Evolutionary conservation across 192 early-diverging fungal species (phyloP).

Genomic region (Coemansia sp.): DNA sequence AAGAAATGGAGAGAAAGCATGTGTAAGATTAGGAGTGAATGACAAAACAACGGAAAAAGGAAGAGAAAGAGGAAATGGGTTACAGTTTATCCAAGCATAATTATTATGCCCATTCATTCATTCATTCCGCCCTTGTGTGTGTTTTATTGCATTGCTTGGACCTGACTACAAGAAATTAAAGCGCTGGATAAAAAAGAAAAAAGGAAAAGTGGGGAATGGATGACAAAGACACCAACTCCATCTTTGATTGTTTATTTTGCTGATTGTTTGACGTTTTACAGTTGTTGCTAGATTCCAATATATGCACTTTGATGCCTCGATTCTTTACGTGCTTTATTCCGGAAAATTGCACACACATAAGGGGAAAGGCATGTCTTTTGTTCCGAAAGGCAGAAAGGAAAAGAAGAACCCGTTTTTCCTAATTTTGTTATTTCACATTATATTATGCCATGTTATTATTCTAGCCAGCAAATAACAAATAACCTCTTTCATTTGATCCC

Average conservation of each 20-base stretch:
- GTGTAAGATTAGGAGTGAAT: not conserved
- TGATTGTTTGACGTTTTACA: no score
- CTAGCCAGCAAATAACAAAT: no score
- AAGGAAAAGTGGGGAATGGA: not conserved
- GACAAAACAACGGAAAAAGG: not conserved
- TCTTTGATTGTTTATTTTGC: no score
- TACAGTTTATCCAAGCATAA: no score
- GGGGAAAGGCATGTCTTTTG: not conserved
- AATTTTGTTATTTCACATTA: no score
- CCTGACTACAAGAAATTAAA: no score
- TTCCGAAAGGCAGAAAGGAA: not conserved
- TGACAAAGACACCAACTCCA: not conserved
- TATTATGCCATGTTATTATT: no score
- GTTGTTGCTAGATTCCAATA: not conserved
- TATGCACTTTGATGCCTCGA: constrained; percentile 4
- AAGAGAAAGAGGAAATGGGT: not conserved
- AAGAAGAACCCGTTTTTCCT: not conserved
- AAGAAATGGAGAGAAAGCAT: not conserved
- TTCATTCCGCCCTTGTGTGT: no score
- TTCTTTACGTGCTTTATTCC: not conserved
- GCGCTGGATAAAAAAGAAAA: no score
- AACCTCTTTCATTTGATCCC: no score
- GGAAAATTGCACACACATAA: not conserved
- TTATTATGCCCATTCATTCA: no score
- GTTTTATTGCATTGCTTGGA: no score